Conservation (phyloP, 2,329 filamentous ascomycete species). For the Apiospora kogelbergensis region DNA sequence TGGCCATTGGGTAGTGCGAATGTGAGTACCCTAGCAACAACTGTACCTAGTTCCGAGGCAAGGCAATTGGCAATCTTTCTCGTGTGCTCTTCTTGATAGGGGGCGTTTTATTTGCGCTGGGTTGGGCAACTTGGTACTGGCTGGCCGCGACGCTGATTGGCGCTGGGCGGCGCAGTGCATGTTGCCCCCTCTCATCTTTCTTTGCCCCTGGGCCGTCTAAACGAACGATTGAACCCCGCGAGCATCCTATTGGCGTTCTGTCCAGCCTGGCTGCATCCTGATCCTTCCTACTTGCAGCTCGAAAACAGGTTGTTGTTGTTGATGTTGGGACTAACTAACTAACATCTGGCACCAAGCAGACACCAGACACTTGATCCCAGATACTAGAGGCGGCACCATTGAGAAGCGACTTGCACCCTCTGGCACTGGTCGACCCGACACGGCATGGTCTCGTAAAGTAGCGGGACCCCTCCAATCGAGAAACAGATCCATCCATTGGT, state of each 20-base stretch:
- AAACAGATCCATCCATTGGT: neutral
- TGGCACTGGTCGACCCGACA: neutral
- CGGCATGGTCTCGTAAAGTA: conserved; percentile 7
- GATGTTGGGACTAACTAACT: neutral
- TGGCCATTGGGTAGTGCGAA: neutral
- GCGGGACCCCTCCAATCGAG: conserved; percentile 4
- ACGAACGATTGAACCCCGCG: neutral
- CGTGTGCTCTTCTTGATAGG: neutral
- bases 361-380: neutral
- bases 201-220: neutral
- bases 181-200: neutral
- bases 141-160: neutral
- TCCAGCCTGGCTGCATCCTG: neutral
- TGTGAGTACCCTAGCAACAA: neutral
- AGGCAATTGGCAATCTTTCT: neutral
- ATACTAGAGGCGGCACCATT: neutral
- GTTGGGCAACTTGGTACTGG: neutral
- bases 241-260: neutral
- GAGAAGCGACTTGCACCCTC: neutral
- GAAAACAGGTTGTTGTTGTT: conserved; percentile 3
- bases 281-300: neutral
- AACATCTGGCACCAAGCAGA: neutral
- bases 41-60: neutral
- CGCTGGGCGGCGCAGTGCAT: neutral
- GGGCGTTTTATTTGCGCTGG: neutral